Conservation (phyloP, 2,329 filamentous ascomycete species). For the Xylaria sp. region DNA sequence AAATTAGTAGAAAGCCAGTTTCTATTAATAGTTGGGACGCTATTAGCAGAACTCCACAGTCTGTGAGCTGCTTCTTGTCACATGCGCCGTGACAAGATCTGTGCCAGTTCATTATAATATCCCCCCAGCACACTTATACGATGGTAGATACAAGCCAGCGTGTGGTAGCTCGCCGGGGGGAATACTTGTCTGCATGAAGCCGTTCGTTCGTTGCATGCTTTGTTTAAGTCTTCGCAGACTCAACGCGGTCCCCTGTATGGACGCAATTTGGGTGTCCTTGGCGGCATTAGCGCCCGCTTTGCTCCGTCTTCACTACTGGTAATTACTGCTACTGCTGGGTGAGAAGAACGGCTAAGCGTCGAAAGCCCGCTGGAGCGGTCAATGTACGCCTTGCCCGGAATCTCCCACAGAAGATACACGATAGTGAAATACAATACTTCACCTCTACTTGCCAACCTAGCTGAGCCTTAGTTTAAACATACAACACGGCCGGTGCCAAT, state of each 20-base stretch:
- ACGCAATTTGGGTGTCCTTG: not conserved
- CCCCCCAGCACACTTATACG: no score
- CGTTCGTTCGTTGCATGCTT: not conserved
- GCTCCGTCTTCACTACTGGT: no score
- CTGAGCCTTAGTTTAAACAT: no score
- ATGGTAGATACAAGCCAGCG: not conserved
- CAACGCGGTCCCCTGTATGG: not conserved
- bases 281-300: conserved; percentile 1
- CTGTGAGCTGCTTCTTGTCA: not conserved
- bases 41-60: not conserved
- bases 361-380: no score
- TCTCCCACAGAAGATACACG: no score
- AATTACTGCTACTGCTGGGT: no score
- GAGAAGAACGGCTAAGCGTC: no score
- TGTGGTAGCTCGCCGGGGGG: no score
- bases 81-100: not conserved
- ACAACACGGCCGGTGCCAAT: no score
- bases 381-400: no score
- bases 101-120: not conserved
- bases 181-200: not conserved
- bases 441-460: no score
- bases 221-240: not conserved
- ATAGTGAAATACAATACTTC: no score
- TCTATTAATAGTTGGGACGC: conserved; percentile 19
- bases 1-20: not conserved